A percentile compares a stretch with the other conserved stretches of the same genome.
Evolutionary conservation across 2,329 filamentous ascomycete species (phyloP).

Genomic region (Cladosporium sp.): DNA sequence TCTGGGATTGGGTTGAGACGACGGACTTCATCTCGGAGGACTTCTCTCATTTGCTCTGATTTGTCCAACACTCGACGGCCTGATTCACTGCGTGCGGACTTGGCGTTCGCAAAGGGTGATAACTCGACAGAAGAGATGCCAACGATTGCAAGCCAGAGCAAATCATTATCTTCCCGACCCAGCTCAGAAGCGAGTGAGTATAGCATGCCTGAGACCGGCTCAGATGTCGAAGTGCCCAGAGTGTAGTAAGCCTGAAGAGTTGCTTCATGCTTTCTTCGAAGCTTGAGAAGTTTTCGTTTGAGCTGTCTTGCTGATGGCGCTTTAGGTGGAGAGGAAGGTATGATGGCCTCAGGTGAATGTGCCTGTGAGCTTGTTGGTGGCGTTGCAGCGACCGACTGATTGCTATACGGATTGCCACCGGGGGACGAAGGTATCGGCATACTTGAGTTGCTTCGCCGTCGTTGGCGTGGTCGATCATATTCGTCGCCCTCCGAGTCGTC

Average conservation of each 20-base stretch:
- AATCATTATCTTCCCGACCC: constrained; percentile 91
- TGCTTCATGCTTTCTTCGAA: constrained; percentile 72
- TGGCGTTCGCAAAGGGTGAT: constrained; percentile 46
- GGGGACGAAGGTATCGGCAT: constrained; percentile 67
- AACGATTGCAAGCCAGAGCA: constrained; percentile 91
- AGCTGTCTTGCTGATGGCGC: constrained; percentile 68
- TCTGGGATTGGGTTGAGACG: constrained; percentile 78
- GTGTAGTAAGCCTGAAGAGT: constrained; percentile 80
- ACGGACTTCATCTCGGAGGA: constrained; percentile 88
- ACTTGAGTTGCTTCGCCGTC: constrained; percentile 80
- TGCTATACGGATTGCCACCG: constrained; percentile 27
- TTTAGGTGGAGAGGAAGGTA: constrained; percentile 53
- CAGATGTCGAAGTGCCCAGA: constrained; percentile 83
- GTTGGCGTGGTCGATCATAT: constrained; percentile 71
- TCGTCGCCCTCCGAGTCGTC: constrained; percentile 59
- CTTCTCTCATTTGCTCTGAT: constrained; percentile 76
- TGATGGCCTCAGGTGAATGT: constrained; percentile 34
- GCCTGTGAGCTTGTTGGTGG: constrained; percentile 41
- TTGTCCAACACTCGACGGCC: constrained; percentile 56
- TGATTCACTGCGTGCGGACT: constrained; percentile 54
- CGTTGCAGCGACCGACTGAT: constrained; percentile 21
- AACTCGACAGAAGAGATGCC: constrained; percentile 92
- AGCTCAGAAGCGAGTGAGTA: constrained; percentile 94
- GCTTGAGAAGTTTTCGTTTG: constrained; percentile 66
- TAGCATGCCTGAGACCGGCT: constrained; percentile 89